Evolutionary conservation across 805 yeast genomes (phyloP), one percentile per base, ranked within the genome.

Genomic region (Hanseniaspora hatyaiensis): DNA sequence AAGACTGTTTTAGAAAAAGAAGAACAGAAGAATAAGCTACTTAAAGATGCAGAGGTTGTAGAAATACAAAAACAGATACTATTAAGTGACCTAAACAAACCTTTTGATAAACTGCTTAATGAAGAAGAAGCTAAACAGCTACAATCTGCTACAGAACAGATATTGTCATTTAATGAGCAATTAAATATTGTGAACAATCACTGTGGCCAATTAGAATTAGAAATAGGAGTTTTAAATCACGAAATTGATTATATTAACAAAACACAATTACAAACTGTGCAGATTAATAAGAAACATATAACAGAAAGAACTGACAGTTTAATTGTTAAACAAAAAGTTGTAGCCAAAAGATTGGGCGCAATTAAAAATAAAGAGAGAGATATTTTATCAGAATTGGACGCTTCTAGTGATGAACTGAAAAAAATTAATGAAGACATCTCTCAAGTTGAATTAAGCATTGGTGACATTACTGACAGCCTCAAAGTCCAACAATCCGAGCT

Each of bases 171-270:
- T 4, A 81, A 78, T 51, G 62, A 76, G 11, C 64, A 67, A 15
- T 59, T 75, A 13, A 66, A 75, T 0, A 59, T 51, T 4, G 57
- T 60, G 4, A 50, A 54, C 2, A 58, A 57, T 24, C 49, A 58
- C 2, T 49, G 60, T 8, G 55, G 55, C 22, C 55, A 51, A 11
- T 39, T 62, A 5, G 54, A 59, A 1, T 36, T 53, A 12, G 54
- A 47, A 5, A 54, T 60, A 2, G 62, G 61, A 40, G 40, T 64
- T 1, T 53, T 74, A 8, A 73, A 74, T 39, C 68, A 81, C 2
- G 86, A 79, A 51, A 59, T 84, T 34, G 61, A 65, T n/a, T 77
- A 78, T 26, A 78, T 72, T 43, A 65, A 78, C 38, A 63, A 69
- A 34, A 83, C 85, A 11, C 74, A 75, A 50, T 60, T 66, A 71